A percentile compares a stretch with the other conserved stretches of the same genome.
Conservation (phyloP, 2,329 filamentous ascomycete genomes). For the Penicillium sp. region DNA sequence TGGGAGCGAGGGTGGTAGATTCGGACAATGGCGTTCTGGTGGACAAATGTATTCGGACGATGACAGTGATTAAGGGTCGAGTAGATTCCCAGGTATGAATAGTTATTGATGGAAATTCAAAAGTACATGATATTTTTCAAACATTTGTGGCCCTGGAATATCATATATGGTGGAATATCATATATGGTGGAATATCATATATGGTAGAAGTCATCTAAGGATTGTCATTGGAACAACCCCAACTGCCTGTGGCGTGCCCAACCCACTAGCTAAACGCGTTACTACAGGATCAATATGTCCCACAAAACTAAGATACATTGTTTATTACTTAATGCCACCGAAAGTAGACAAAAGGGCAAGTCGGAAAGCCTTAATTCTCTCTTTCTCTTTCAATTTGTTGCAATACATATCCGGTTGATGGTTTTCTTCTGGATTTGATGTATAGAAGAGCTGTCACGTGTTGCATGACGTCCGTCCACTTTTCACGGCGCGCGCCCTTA, state of each 20-base stretch:
- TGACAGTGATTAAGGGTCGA: slow-evolving; percentile 9
- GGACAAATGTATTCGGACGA: slow-evolving; percentile 33
- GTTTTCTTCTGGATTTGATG: neutral
- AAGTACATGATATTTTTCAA: too few relatives aligned
- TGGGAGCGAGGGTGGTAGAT: slow-evolving; percentile 30
- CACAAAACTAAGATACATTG: too few relatives aligned
- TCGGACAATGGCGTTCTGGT: slow-evolving; percentile 20
- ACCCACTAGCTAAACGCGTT: too few relatives aligned
- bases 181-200: too few relatives aligned
- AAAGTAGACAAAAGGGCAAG: too few relatives aligned
- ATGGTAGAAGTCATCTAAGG: too few relatives aligned
- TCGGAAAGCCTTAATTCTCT: accelerated
- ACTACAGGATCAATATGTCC: too few relatives aligned
- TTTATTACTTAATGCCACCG: too few relatives aligned
- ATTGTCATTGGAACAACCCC: too few relatives aligned
- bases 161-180: too few relatives aligned
- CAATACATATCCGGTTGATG: neutral
- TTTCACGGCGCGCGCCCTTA: slow-evolving; percentile 9
- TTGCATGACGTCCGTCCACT: slow-evolving; percentile 24
- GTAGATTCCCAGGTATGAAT: neutral
- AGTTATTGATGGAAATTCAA: neutral
- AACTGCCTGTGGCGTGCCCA: too few relatives aligned
- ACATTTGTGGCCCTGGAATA: too few relatives aligned
- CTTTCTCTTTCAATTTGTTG: neutral
- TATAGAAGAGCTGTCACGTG: slow-evolving; percentile 15